A percentile compares a stretch with the other conserved stretches of the same genome.
phyloP scores from a whole-genome alignment of 306 rosid genomes.

The Acacia acuminata region DNA sequence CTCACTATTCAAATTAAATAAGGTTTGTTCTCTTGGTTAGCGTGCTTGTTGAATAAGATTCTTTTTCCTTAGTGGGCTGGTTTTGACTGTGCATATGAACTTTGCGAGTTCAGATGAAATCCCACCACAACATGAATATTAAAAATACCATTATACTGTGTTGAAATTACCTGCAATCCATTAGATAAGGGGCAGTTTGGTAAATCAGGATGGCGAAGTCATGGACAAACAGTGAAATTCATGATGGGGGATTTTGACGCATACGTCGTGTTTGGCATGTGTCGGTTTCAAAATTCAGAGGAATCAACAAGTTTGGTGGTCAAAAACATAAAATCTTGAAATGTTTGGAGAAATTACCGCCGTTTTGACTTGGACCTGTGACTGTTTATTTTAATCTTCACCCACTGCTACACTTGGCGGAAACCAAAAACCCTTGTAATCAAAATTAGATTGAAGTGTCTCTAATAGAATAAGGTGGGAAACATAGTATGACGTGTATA shows the following conservation, averaged over 20 bases:
- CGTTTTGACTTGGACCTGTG: not conserved
- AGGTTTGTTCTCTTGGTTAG: not conserved
- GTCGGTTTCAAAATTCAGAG: not conserved
- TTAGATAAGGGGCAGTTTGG: not conserved
- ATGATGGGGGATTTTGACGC: not conserved
- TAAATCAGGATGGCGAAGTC: not conserved
- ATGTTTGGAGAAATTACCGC: conserved; percentile 1
- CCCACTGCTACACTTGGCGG: not conserved
- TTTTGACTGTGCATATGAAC: not conserved
- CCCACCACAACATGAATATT: too few species aligned
- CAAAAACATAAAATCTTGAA: not conserved
- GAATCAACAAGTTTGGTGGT: not conserved
- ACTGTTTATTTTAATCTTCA: not conserved
- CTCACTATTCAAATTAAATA: not conserved
- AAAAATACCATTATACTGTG: too few species aligned
- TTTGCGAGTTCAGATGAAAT: not conserved
- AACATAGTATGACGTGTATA: too few species aligned
- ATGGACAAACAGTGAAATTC: not conserved
- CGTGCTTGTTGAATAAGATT: conserved; percentile 39
- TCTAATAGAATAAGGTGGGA: too few species aligned
- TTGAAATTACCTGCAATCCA: not conserved
- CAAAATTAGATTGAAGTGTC: too few species aligned
- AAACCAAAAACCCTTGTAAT: not conserved
- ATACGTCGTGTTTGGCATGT: conserved; percentile 24
- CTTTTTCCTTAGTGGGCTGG: conserved; percentile 32